These are phyloP conservation scores for Borovskyia barvae DNA, from an alignment of 208 protist species.

Conservation along the genomic window DNA sequence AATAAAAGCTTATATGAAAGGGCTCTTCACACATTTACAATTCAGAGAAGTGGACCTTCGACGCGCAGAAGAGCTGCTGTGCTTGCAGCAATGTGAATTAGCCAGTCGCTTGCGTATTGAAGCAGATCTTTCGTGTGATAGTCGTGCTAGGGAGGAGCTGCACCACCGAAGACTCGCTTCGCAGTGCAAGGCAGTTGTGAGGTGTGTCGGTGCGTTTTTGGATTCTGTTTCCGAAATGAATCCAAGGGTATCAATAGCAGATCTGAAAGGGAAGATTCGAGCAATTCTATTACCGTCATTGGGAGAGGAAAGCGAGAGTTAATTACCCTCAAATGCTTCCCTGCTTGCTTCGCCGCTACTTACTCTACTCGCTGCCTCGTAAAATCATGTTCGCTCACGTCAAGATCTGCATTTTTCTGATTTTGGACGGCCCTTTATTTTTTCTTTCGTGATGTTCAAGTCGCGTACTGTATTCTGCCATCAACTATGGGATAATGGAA, in stretches of 20 bases:
- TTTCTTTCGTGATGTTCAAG: no score
- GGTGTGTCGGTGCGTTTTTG: constrained; percentile 1
- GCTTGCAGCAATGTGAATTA: constrained; percentile 15
- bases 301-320: no score
- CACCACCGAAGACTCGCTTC: constrained; percentile 2
- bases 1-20: neutral
- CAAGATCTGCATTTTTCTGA: no score
- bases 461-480: no score
- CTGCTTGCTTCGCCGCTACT: no score
- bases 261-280: constrained; percentile 15
- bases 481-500: no score
- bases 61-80: constrained; percentile 13
- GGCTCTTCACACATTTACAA: neutral
- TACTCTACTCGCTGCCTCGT: no score
- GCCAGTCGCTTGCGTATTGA: constrained; percentile 10
- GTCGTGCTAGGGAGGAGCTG: neutral
- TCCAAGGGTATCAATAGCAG: neutral
- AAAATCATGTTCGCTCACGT: no score
- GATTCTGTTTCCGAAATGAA: constrained; percentile 5
- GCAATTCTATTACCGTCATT: neutral
- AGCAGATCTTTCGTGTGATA: constrained; percentile 9
- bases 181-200: constrained; percentile 8
- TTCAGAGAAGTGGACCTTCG: neutral
- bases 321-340: no score
- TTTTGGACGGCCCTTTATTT: no score